Percentiles rank a stretch among this genome's conserved stretches.
Conservation (phyloP, 805 yeast species). For the Candida caryicola region DNA sequence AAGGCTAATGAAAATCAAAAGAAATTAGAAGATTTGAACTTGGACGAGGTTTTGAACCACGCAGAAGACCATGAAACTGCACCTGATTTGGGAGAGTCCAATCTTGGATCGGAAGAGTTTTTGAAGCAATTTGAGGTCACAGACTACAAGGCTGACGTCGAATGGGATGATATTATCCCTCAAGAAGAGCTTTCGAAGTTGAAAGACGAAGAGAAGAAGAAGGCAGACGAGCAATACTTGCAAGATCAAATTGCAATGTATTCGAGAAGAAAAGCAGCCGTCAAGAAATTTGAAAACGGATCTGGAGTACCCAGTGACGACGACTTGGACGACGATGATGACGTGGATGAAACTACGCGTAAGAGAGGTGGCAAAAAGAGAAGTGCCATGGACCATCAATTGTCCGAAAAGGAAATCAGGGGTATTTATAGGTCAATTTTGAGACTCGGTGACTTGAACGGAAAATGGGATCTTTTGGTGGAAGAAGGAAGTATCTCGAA, state of each 20-base stretch:
- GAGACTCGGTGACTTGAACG: constrained; percentile 73
- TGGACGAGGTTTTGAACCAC: constrained; percentile 92
- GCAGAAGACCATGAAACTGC: constrained; percentile 97
- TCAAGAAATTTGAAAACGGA: constrained; percentile 48
- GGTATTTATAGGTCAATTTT: constrained; percentile 80
- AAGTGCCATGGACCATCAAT: constrained; percentile 42
- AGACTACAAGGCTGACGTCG: constrained; percentile 95
- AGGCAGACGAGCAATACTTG: constrained; percentile 80
- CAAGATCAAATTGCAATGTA: constrained; percentile 88
- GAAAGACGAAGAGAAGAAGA: constrained; percentile 86
- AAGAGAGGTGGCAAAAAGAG: constrained; percentile 22
- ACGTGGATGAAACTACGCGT: constrained; percentile 28
- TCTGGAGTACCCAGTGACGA: constrained; percentile 13
- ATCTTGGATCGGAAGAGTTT: constrained; percentile 96
- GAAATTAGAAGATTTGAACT: constrained; percentile 89
- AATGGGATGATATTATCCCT: constrained; percentile 99
- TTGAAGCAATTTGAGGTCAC: constrained; percentile 96
- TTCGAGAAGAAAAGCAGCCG: constrained; percentile 75
- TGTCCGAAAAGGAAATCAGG: constrained; percentile 85
- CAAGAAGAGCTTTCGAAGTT: constrained; percentile 84
- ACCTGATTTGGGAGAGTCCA: constrained; percentile 96
- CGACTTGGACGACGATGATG: constrained; percentile 38
- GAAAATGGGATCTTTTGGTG: constrained; percentile 78
- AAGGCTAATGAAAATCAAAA: constrained; percentile 92
- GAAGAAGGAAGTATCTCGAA: constrained; percentile 88